A percentile compares a stretch with the other conserved stretches of the same genome.
Conservation (phyloP, 371 early-diverging fungal genomes). For the Parasitella parasitica region DNA sequence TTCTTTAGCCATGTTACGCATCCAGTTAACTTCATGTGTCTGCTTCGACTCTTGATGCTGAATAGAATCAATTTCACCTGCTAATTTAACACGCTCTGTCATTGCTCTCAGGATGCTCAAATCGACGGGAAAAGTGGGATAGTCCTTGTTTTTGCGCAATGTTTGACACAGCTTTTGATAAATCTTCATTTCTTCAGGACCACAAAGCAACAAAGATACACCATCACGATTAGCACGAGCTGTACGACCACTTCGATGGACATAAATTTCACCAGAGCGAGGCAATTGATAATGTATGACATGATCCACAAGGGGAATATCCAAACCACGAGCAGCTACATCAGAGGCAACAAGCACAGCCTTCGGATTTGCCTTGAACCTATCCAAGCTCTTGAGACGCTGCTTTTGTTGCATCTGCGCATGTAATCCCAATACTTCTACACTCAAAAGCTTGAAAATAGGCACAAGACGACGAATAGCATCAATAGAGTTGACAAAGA, state of each 20-base stretch:
- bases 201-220: slow-evolving; percentile 74
- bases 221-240: slow-evolving; percentile 87
- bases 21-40: slow-evolving; percentile 79
- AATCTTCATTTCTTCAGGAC: slow-evolving; percentile 79
- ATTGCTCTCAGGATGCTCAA: slow-evolving; percentile 58
- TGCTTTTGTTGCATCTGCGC: slow-evolving; percentile 96
- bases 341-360: slow-evolving; percentile 87
- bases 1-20: slow-evolving; percentile 81
- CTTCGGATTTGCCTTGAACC: slow-evolving; percentile 69
- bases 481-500: slow-evolving; percentile 95
- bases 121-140: slow-evolving; percentile 75
- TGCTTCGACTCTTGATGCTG: slow-evolving; percentile 76
- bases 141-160: slow-evolving; percentile 65
- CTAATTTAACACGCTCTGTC: slow-evolving; percentile 72
- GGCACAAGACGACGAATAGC: slow-evolving; percentile 85
- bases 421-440: slow-evolving; percentile 78
- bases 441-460: slow-evolving; percentile 69
- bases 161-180: slow-evolving; percentile 79
- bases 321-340: slow-evolving; percentile 95
- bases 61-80: slow-evolving; percentile 75
- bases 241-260: slow-evolving; percentile 95
- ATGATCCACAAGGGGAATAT: slow-evolving; percentile 94
- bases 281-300: slow-evolving; percentile 99
- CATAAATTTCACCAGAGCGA: slow-evolving; percentile 89
- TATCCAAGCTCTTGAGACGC: slow-evolving; percentile 88